phyloP scores from a whole-genome alignment of 306 rosid genomes.

The Begonia fuchsioides region DNA sequence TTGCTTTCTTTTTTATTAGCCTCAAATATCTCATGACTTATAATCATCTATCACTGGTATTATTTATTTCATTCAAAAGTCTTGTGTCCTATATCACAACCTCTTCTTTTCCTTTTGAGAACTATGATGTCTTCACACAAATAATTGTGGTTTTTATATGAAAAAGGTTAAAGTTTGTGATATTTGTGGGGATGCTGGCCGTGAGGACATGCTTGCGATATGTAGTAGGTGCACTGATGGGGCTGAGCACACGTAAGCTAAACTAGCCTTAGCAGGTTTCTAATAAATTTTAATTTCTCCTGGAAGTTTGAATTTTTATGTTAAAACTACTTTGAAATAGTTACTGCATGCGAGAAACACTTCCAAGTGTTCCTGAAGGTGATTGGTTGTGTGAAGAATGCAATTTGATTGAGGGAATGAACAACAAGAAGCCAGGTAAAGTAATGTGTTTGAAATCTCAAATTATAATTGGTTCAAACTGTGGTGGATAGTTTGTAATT shows the following conservation, averaged over 20 bases:
- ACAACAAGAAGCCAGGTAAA: conserved; percentile 54
- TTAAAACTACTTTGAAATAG: conserved; percentile 26
- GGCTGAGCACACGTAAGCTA: conserved; percentile 83
- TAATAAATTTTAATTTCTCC: background rate
- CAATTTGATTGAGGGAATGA: conserved; percentile 38
- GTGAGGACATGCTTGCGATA: conserved; percentile 68
- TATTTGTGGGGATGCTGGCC: conserved; percentile 96
- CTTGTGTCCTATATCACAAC: no score
- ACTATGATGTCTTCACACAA: background rate
- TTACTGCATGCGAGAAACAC: conserved; percentile 90
- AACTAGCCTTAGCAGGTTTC: conserved; percentile 8
- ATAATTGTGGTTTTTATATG: conserved; percentile 11
- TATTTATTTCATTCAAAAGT: no score
- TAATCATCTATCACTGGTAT: no score
- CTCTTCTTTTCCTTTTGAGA: no score
- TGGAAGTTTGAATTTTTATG: background rate
- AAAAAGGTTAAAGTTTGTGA: conserved; percentile 87
- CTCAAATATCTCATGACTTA: no score
- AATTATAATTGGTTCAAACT: no score
- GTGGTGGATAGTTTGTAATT: no score
- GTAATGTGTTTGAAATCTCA: background rate
- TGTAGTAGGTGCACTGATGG: conserved; percentile 92
- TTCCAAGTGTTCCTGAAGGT: conserved; percentile 57
- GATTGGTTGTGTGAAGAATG: conserved; percentile 95
- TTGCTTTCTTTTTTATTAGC: no score